Percentiles rank a stretch among this genome's conserved stretches.
Evolutionary conservation across 768 basidiomycete genomes (phyloP).

Genomic region (Boletus vinaceobasis): DNA sequence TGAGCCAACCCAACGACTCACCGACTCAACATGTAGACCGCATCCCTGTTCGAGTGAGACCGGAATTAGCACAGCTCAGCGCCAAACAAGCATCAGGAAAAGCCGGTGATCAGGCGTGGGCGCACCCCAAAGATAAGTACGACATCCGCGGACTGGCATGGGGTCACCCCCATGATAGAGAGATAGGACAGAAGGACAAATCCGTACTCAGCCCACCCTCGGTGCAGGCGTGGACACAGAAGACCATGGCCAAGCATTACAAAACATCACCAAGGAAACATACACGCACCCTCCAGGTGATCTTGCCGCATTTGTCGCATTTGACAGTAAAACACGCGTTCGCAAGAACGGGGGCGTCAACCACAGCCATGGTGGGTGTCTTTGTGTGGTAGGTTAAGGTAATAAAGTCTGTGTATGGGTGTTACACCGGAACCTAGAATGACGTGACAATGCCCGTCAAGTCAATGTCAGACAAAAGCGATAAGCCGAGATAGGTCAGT

Average conservation of each 20-base stretch:
- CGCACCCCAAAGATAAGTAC: slow-evolving; percentile 8
- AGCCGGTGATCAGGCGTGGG: neutral
- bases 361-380: slow-evolving; percentile 22
- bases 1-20: slow-evolving; percentile 36
- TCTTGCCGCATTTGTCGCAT: slow-evolving; percentile 64
- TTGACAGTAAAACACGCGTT: slow-evolving; percentile 55
- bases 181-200: slow-evolving; percentile 7
- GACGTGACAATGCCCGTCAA: slow-evolving; percentile 18
- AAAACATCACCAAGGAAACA: slow-evolving; percentile 28
- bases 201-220: slow-evolving; percentile 15
- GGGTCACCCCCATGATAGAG: slow-evolving; percentile 6
- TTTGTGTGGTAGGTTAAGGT: slow-evolving; percentile 30
- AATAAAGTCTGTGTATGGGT: slow-evolving; percentile 28
- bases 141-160: slow-evolving; percentile 18
- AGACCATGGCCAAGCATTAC: slow-evolving; percentile 6
- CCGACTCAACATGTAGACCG: slow-evolving; percentile 60
- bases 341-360: slow-evolving; percentile 35
- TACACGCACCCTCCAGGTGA: slow-evolving; percentile 61
- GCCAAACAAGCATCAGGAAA: neutral
- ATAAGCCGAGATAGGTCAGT: neutral
- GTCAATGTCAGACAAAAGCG: slow-evolving; percentile 1
- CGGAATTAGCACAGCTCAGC: slow-evolving; percentile 4
- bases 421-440: slow-evolving; percentile 15
- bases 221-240: slow-evolving; percentile 12
- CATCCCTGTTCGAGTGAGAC: slow-evolving; percentile 52